Conservation (phyloP, 2,329 filamentous ascomycete genomes). For the Simplicillium aogashimaense region DNA sequence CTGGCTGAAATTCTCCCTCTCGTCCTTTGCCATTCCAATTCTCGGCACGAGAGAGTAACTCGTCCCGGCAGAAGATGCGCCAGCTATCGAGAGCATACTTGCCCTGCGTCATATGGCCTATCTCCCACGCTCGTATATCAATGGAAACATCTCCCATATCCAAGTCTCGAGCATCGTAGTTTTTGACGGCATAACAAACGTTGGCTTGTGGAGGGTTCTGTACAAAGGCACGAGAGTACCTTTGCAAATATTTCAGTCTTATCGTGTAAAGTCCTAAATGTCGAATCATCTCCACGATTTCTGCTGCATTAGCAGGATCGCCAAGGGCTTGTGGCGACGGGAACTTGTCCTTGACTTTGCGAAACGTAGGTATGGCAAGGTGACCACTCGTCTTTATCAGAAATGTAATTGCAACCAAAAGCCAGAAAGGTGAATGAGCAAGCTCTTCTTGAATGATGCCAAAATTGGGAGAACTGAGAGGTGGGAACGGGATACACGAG, state of each 20-base stretch:
- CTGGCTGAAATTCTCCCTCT: conserved; percentile 57
- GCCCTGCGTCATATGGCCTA: conserved; percentile 75
- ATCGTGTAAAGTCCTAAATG: conserved; percentile 63
- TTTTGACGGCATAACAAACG: conserved; percentile 24
- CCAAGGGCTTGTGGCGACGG: conserved; percentile 57
- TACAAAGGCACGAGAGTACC: conserved; percentile 61
- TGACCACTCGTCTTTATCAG: conserved; percentile 71
- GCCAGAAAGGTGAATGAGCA: conserved; percentile 62
- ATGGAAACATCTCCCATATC: conserved; percentile 24
- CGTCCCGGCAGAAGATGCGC: conserved; percentile 87
- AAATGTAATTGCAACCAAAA: conserved; percentile 76
- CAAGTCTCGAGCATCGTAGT: conserved; percentile 27
- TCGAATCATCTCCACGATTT: conserved; percentile 52
- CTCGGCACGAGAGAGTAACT: conserved; percentile 52
- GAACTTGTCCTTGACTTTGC: conserved; percentile 55
- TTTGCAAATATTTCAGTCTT: conserved; percentile 58
- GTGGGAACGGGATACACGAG: conserved; percentile 55
- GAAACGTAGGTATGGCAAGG: conserved; percentile 67
- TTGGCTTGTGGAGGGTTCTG: conserved; percentile 49
- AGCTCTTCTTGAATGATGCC: conserved; percentile 80
- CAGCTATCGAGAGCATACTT: conserved; percentile 81
- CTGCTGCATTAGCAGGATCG: conserved; percentile 31
- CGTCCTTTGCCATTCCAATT: conserved; percentile 55
- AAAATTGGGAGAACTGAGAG: conserved; percentile 52
- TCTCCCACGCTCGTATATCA: conserved; percentile 50